phyloP scores from a whole-genome alignment of 768 basidiomycete genomes.

The Suillus placidus region DNA sequence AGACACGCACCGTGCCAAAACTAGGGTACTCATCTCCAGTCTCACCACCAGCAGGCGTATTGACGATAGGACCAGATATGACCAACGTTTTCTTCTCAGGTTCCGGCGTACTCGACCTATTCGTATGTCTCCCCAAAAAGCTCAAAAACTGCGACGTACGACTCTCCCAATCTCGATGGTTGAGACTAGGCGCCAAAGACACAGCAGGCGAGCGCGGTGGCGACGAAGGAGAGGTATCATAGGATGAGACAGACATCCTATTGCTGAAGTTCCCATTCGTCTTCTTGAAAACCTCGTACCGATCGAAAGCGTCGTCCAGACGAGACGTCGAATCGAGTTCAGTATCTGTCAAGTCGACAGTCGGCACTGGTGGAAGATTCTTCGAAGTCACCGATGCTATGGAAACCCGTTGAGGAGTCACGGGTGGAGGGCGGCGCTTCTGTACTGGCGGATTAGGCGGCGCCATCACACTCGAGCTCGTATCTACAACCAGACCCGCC shows the following conservation, averaged over 20 bases:
- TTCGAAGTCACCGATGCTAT: constrained; percentile 35
- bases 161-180: constrained; percentile 36
- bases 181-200: constrained; percentile 33
- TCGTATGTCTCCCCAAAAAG: constrained; percentile 55
- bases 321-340: constrained; percentile 41
- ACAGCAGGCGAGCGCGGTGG: constrained; percentile 45
- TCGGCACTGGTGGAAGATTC: constrained; percentile 59
- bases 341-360: constrained; percentile 26
- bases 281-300: constrained; percentile 84
- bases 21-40: constrained; percentile 13
- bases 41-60: constrained; percentile 53
- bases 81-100: constrained; percentile 49
- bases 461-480: constrained; percentile 41
- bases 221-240: constrained; percentile 45
- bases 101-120: constrained; percentile 49
- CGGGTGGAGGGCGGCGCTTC: constrained; percentile 31
- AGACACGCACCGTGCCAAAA: constrained; percentile 3
- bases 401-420: constrained; percentile 21
- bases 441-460: constrained; percentile 40
- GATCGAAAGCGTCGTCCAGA: constrained; percentile 85
- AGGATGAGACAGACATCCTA: constrained; percentile 66
- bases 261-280: constrained; percentile 45
- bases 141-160: constrained; percentile 55
- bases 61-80: constrained; percentile 72
- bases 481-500: constrained; percentile 80